A percentile compares a stretch with the other conserved stretches of the same genome.
phyloP scores from a whole-genome alignment of 2,329 filamentous ascomycete species.

The Beauveria bassiana region DNA sequence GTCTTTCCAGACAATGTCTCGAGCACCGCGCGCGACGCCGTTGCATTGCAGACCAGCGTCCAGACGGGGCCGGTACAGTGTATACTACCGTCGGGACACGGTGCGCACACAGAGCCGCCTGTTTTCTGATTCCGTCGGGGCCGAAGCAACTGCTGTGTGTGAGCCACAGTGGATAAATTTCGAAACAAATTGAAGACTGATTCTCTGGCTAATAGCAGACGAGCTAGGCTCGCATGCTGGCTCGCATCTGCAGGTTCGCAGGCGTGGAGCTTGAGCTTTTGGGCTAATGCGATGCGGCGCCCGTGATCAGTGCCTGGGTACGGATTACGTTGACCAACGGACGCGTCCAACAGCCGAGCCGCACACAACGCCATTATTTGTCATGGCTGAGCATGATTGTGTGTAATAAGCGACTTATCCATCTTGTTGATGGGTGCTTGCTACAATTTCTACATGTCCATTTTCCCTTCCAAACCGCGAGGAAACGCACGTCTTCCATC shows the following conservation, averaged over 20 bases:
- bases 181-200: background rate
- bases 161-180: background rate
- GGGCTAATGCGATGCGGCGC: slow-evolving; percentile 3
- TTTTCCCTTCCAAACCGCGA: too few relatives aligned
- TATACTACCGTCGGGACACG: background rate
- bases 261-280: background rate
- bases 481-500: too few relatives aligned
- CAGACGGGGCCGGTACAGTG: background rate
- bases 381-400: background rate
- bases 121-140: background rate
- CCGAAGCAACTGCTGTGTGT: background rate
- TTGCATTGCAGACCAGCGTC: background rate
- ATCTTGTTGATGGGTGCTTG: too few relatives aligned
- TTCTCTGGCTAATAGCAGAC: too few relatives aligned
- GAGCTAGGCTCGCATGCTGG: background rate
- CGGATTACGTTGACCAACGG: slow-evolving; percentile 1
- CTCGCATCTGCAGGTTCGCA: slow-evolving; percentile 8
- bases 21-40: background rate
- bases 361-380: background rate
- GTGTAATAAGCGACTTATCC: background rate
- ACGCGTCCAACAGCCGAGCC: background rate
- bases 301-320: background rate
- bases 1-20: background rate
- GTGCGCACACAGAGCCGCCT: background rate
- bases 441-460: too few relatives aligned